phyloP scores from a whole-genome alignment of 169 alveolate species.

The Perkinsus chesapeaki region DNA sequence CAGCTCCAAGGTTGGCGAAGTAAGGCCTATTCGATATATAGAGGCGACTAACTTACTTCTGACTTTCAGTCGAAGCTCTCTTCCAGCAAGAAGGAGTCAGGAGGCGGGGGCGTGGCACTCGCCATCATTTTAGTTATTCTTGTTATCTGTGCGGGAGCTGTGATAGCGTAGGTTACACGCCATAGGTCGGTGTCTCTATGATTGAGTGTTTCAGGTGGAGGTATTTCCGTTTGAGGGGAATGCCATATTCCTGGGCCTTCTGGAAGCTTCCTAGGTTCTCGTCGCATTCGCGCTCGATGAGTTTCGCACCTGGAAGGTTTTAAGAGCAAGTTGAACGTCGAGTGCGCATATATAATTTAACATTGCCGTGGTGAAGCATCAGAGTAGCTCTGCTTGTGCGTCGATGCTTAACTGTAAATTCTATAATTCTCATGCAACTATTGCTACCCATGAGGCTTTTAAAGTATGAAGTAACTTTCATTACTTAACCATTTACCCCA shows the following conservation, averaged over 20 bases:
- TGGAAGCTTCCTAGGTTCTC: background rate
- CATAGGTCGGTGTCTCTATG: background rate
- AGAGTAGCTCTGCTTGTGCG: background rate
- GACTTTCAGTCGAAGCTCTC: no score
- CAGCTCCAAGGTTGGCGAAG: background rate
- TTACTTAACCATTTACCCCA: background rate
- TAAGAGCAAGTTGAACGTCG: background rate
- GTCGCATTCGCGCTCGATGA: background rate
- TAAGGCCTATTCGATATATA: no score
- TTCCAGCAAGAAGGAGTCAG: background rate
- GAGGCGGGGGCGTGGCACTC: background rate
- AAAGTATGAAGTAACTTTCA: background rate
- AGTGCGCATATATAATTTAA: background rate
- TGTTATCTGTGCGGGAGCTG: background rate
- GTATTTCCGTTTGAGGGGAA: background rate
- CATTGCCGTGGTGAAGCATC: background rate
- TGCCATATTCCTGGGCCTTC: background rate
- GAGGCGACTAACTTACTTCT: no score
- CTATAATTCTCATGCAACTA: background rate
- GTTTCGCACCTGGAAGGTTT: background rate
- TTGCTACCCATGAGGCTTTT: background rate
- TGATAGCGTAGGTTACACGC: background rate
- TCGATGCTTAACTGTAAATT: background rate
- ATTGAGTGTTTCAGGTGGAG: background rate
- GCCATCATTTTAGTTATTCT: background rate